A percentile compares a stretch with the other conserved stretches of the same genome.
Conservation (phyloP, 768 basidiomycete species). For the Leccinum pellstonianum region DNA sequence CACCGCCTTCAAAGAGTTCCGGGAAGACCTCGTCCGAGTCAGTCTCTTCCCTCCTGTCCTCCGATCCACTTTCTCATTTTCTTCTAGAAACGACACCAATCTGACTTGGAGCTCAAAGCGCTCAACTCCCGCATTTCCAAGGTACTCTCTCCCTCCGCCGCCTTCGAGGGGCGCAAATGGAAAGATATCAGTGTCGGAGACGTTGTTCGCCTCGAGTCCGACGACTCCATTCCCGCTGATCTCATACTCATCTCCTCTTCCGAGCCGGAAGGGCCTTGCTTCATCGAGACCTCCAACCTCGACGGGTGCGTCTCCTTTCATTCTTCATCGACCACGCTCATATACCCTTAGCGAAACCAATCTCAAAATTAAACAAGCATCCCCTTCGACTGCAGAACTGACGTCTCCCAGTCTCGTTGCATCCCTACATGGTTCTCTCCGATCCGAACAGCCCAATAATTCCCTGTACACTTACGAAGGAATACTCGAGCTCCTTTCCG, state of each 20-base stretch:
- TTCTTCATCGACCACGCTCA: not conserved
- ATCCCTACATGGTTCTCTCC: conserved; percentile 75
- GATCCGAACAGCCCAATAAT: conserved; percentile 97
- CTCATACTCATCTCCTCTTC: conserved; percentile 82
- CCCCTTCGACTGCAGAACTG: conserved; percentile 72
- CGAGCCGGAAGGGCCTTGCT: conserved; percentile 96
- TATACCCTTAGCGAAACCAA: conserved; percentile 77
- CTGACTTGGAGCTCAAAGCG: conserved; percentile 61
- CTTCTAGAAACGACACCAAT: conserved; percentile 90
- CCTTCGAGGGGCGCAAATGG: conserved; percentile 81
- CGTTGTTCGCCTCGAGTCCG: conserved; percentile 82
- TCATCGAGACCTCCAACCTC: conserved; percentile 96
- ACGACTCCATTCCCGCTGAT: conserved; percentile 97
- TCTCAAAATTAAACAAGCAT: conserved; percentile 97
- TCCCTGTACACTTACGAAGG: conserved; percentile 96
- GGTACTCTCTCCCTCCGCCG: conserved; percentile 60
- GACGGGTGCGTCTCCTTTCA: conserved; percentile 69
- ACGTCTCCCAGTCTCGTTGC: conserved; percentile 57
- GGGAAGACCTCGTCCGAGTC: conserved; percentile 74
- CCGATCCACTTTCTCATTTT: conserved; percentile 6
- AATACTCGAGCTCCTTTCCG: conserved; percentile 61
- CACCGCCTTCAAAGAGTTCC: conserved; percentile 94
- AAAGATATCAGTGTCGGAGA: conserved; percentile 89
- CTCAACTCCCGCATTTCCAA: conserved; percentile 83
- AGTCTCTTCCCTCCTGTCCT: not conserved